A percentile compares a stretch with the other conserved stretches of the same genome.
phyloP scores from a whole-genome alignment of 495 filamentous ascomycete genomes.

The Collariella sp. region DNA sequence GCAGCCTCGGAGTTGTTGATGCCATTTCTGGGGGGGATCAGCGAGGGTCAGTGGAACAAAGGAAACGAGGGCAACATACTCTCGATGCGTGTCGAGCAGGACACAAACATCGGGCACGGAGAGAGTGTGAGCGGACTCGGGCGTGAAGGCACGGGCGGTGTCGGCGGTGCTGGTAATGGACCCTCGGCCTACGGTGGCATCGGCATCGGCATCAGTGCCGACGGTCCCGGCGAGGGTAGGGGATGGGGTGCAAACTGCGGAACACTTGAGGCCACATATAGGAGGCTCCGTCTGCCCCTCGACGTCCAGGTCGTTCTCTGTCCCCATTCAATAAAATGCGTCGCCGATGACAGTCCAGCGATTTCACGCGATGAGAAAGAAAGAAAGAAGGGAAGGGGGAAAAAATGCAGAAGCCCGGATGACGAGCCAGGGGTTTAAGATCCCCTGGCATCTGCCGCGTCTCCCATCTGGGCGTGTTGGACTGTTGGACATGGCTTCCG shows the following conservation, averaged over 20 bases:
- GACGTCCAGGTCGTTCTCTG: conserved; percentile 39
- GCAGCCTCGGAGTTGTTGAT: conserved; percentile 33
- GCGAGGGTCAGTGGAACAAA: not conserved
- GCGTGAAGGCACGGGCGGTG: conserved; percentile 5
- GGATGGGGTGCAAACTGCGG: conserved; percentile 19
- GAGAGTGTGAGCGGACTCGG: conserved; percentile 22
- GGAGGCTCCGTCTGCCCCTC: conserved; percentile 45
- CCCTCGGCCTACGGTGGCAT: conserved; percentile 4
- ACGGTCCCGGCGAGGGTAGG: conserved; percentile 22
- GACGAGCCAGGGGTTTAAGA: conserved; percentile 8
- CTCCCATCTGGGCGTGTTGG: not conserved
- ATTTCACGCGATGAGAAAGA: not conserved
- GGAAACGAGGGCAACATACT: conserved; percentile 8
- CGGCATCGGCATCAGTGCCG: conserved; percentile 10
- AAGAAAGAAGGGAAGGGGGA: conserved; percentile 2
- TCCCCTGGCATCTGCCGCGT: too few species aligned
- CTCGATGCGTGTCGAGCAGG: conserved; percentile 19
- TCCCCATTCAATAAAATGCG: conserved; percentile 37
- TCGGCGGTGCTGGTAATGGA: conserved; percentile 9
- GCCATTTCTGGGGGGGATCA: conserved; percentile 26
- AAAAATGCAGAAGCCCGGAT: conserved; percentile 1
- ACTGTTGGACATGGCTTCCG: not conserved
- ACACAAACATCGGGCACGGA: conserved; percentile 21
- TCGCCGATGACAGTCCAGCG: conserved; percentile 15
- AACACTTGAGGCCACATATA: conserved; percentile 39